phyloP scores from a whole-genome alignment of 1,284 basidiomycete species.

The Moesziomyces aphidis region DNA sequence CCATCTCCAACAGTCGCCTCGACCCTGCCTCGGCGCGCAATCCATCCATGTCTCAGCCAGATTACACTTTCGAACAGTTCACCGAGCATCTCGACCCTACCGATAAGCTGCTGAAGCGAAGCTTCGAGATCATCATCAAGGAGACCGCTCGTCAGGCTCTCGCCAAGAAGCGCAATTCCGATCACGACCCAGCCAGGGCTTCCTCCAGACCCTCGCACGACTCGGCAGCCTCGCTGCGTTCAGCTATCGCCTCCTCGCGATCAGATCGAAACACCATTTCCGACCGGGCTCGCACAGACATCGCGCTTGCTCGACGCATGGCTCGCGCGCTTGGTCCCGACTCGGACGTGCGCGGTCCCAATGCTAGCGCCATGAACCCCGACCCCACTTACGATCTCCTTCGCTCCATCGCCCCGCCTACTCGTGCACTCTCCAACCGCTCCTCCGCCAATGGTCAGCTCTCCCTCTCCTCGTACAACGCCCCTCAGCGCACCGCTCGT shows the following conservation, averaged over 20 bases:
- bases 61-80: constrained; percentile 53
- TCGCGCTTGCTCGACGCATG: constrained; percentile 10
- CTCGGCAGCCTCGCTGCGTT: constrained; percentile 23
- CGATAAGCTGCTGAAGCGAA: constrained; percentile 43
- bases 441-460: neutral
- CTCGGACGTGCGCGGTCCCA: neutral
- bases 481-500: neutral
- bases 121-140: constrained; percentile 51
- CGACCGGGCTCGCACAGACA: neutral
- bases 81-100: constrained; percentile 44
- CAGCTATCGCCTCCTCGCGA: constrained; percentile 28
- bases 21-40: constrained; percentile 20
- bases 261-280: neutral
- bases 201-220: constrained; percentile 12
- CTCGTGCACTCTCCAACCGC: neutral
- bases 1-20: constrained; percentile 11
- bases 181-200: constrained; percentile 7
- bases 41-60: constrained; percentile 30
- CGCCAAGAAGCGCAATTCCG: constrained; percentile 23
- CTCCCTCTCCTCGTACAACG: neutral
- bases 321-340: constrained; percentile 6
- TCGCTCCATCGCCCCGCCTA: constrained; percentile 15
- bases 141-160: constrained; percentile 49
- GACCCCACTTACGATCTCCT: constrained; percentile 26
- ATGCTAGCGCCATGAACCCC: constrained; percentile 1